phyloP scores from a whole-genome alignment of 257 asterid genomes.

The Ocimum tenuiflorum region DNA sequence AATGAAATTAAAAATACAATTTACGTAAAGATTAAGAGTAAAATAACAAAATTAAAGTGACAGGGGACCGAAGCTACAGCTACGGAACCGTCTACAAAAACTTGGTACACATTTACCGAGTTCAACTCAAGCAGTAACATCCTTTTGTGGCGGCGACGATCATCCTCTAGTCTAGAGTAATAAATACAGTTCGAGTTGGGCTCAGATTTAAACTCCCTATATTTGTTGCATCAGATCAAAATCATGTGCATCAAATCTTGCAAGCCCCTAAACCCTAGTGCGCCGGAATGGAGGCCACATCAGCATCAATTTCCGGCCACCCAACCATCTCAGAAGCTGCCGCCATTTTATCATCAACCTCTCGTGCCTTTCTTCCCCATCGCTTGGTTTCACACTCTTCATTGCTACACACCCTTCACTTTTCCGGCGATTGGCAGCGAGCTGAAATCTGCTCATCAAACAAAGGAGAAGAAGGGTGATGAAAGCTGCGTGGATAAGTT shows the following conservation, averaged over 20 bases:
- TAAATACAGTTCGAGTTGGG: no score
- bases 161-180: no score
- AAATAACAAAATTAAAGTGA: no score
- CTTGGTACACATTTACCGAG: no score
- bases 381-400: not conserved
- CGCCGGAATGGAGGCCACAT: not conserved
- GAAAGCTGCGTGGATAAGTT: not conserved
- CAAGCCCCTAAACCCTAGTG: not conserved
- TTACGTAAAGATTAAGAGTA: no score
- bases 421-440: not conserved
- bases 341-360: not conserved
- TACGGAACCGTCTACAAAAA: no score
- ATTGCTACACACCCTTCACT: not conserved
- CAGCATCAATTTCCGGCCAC: not conserved
- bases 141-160: no score
- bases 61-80: no score
- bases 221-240: no score
- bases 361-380: not conserved
- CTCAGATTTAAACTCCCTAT: no score
- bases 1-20: no score
- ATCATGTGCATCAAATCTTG: not conserved
- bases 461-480: not conserved
- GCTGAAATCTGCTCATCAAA: not conserved
- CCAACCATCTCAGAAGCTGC: not conserved
- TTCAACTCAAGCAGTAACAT: no score